Conservation (phyloP, 2,329 filamentous ascomycete genomes). For the Penicillium griseofulvum region DNA sequence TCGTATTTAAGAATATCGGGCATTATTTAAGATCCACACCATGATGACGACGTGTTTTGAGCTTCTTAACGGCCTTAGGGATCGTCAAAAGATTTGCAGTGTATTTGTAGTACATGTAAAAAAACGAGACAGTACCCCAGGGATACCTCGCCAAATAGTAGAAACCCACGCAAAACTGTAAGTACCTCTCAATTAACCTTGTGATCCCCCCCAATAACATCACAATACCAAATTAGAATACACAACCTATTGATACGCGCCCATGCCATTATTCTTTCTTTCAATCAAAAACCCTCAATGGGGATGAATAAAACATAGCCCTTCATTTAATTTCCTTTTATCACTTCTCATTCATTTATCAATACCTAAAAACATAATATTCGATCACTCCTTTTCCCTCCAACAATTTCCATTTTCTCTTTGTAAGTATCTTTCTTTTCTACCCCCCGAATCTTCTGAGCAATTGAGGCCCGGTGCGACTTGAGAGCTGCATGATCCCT, state of each 20-base stretch:
- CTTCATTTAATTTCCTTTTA: not conserved
- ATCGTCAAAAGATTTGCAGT: not conserved
- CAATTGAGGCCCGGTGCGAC: constrained; percentile 26
- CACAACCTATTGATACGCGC: constrained; percentile 6
- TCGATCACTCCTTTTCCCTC: not conserved
- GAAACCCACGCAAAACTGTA: not conserved
- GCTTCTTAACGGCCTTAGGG: not conserved
- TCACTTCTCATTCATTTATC: not conserved
- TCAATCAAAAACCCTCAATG: constrained; percentile 1
- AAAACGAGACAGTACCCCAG: not conserved
- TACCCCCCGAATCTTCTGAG: not conserved
- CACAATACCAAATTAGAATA: constrained; percentile 3
- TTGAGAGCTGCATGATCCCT: constrained; percentile 32
- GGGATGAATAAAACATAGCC: not conserved
- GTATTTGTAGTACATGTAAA: constrained; percentile 4
- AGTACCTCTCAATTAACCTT: not conserved
- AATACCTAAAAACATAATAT: not conserved
- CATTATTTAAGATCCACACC: constrained; percentile 3
- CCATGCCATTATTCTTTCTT: not conserved
- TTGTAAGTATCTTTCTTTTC: constrained; percentile 8
- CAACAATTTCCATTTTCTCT: not conserved
- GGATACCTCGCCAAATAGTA: not conserved
- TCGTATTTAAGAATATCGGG: not conserved
- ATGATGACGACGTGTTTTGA: constrained; percentile 7
- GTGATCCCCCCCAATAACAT: not conserved